Evolutionary conservation across 1,284 basidiomycete genomes (phyloP).

Genomic region (Schizopora paradoxa): DNA sequence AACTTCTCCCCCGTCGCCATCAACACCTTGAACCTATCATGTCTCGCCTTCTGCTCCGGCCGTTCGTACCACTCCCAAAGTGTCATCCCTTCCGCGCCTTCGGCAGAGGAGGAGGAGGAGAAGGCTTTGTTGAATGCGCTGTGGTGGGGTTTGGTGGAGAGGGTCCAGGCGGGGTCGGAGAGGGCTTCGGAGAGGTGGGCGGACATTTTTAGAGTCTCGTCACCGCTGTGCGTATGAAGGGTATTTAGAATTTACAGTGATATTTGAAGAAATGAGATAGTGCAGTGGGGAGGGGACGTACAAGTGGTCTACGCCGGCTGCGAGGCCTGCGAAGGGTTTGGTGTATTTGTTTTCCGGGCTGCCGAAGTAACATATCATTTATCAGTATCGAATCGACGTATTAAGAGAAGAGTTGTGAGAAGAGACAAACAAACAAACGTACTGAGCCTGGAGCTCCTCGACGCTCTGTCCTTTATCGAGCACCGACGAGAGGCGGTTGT

Average conservation of each 20-base stretch:
- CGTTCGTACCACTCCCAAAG: conserved; percentile 28
- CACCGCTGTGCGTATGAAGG: no score
- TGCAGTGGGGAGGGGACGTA: conserved; percentile 6
- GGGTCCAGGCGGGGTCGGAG: conserved; percentile 27
- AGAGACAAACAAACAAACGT: no score
- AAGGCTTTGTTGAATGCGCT: no score
- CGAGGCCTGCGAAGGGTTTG: conserved; percentile 21
- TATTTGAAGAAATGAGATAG: not conserved
- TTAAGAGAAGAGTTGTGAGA: no score
- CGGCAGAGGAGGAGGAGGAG: no score
- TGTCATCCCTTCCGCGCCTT: no score
- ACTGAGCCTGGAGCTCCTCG: conserved; percentile 7
- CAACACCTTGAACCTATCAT: conserved; percentile 29
- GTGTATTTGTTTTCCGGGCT: conserved; percentile 22
- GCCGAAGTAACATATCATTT: not conserved
- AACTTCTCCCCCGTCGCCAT: conserved; percentile 29
- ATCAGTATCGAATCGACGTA: no score
- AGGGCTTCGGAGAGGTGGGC: conserved; percentile 32
- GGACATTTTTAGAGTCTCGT: conserved; percentile 29
- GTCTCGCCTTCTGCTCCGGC: conserved; percentile 25
- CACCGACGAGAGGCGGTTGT: conserved; percentile 30
- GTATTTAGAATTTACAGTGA: conserved; percentile 1
- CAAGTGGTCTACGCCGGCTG: conserved; percentile 20
- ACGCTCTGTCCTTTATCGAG: conserved; percentile 26
- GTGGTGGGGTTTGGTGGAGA: no score